Conservation (phyloP, 2,329 filamentous ascomycete species). For the Xylaria sp. region DNA sequence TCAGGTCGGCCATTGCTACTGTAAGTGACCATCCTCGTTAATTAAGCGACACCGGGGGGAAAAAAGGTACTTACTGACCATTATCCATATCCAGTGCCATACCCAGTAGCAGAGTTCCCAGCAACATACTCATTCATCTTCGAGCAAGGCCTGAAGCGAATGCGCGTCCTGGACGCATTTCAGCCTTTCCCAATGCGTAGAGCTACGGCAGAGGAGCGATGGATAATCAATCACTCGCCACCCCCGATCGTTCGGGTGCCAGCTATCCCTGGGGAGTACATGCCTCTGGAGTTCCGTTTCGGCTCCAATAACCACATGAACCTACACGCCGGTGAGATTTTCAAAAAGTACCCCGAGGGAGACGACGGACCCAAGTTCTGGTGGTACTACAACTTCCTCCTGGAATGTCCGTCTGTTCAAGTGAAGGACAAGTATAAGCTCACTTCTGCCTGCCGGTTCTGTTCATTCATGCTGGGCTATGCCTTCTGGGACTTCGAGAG, state of each 20-base stretch:
- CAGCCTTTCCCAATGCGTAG: background rate
- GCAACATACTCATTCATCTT: too few species aligned
- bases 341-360: background rate
- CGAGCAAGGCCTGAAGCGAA: background rate
- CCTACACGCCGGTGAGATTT: background rate
- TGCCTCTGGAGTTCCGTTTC: background rate
- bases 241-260: background rate
- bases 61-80: too few species aligned
- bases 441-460: background rate
- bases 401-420: background rate
- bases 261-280: background rate
- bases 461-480: background rate
- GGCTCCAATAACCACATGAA: too few species aligned
- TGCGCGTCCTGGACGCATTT: background rate
- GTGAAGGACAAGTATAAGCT: background rate
- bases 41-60: too few species aligned
- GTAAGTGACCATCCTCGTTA: background rate
- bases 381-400: background rate
- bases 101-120: background rate
- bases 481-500: background rate
- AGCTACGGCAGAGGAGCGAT: background rate
- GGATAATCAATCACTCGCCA: too few species aligned
- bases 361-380: constrained; percentile 1
- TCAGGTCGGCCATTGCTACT: background rate
- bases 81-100: background rate